These are phyloP conservation scores for Macadamia tetraphylla DNA, from an alignment of 164 flowering plant genomes.

Conservation along the genomic window DNA sequence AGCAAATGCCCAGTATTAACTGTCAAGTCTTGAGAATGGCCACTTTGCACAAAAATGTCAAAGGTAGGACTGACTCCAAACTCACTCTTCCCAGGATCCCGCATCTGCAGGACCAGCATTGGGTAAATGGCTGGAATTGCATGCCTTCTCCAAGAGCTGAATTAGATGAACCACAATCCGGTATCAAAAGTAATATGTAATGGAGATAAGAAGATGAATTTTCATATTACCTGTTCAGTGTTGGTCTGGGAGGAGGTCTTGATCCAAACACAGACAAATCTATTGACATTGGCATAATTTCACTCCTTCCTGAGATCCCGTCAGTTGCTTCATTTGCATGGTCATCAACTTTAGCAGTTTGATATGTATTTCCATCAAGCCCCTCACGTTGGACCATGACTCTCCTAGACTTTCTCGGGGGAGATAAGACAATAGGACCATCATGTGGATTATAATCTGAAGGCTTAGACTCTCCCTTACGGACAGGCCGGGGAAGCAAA, in stretches of 20 bases:
- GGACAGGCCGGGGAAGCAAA: constrained; percentile 81
- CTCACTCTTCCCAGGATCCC: no score
- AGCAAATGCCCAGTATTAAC: no score
- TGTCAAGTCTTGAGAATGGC: no score
- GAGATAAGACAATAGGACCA: constrained; percentile 85
- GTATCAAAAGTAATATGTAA: no score
- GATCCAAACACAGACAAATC: constrained; percentile 76
- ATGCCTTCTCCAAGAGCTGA: background rate
- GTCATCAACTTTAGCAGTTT: constrained; percentile 39
- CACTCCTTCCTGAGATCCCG: constrained; percentile 42
- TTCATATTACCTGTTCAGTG: constrained; percentile 72
- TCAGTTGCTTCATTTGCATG: constrained; percentile 38
- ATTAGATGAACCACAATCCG: background rate
- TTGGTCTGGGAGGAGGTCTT: constrained; percentile 68
- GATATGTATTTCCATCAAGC: constrained; percentile 36
- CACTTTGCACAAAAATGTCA: no score
- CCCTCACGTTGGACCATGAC: constrained; percentile 74
- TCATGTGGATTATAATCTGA: constrained; percentile 49
- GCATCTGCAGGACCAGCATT: no score
- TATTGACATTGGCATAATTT: constrained; percentile 65
- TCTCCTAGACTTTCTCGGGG: constrained; percentile 81
- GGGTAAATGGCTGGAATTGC: no score
- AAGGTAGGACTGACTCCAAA: no score
- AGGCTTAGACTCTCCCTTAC: constrained; percentile 58
- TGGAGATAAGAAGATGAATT: background rate